Percentiles rank a stretch among this genome's conserved stretches.
Conservation (phyloP, 805 yeast genomes). For the Candida coquimbonensis region DNA sequence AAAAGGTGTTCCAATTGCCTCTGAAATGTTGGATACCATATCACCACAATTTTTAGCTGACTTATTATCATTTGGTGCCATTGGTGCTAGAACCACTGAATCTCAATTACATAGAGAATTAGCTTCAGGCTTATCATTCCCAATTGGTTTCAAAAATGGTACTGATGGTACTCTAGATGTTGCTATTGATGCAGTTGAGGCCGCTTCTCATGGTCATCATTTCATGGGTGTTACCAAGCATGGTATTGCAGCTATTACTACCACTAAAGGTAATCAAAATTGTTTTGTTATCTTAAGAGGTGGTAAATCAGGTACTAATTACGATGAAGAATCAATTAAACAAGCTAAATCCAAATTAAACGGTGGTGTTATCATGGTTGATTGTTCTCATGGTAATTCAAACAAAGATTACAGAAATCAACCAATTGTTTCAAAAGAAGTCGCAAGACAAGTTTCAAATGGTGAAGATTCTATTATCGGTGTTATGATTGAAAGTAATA, state of each 20-base stretch:
- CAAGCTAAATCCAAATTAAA: constrained; percentile 62
- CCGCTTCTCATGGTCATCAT: constrained; percentile 89
- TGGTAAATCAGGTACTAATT: constrained; percentile 91
- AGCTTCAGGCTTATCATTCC: constrained; percentile 97
- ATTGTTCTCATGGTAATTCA: constrained; percentile 97
- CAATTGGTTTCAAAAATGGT: constrained; percentile 97
- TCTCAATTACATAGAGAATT: constrained; percentile 96
- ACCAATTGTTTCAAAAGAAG: constrained; percentile 80
- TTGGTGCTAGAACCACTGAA: constrained; percentile 98
- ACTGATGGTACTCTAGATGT: constrained; percentile 93
- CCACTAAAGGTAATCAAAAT: constrained; percentile 92
- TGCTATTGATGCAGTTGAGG: constrained; percentile 89
- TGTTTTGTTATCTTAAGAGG: constrained; percentile 95
- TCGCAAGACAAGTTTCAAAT: constrained; percentile 70
- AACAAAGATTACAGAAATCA: constrained; percentile 91
- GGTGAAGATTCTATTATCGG: constrained; percentile 85
- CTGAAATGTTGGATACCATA: constrained; percentile 97
- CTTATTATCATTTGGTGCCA: constrained; percentile 89
- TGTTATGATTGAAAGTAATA: constrained; percentile 91
- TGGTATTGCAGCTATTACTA: constrained; percentile 93
- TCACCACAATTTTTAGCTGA: constrained; percentile 95
- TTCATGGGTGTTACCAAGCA: constrained; percentile 96
- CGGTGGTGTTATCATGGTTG: constrained; percentile 70
- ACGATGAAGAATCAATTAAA: constrained; percentile 70
- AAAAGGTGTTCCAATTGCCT: constrained; percentile 83